Conservation (phyloP, 2,329 filamentous ascomycete genomes). For the Fonsecaea monophora region DNA sequence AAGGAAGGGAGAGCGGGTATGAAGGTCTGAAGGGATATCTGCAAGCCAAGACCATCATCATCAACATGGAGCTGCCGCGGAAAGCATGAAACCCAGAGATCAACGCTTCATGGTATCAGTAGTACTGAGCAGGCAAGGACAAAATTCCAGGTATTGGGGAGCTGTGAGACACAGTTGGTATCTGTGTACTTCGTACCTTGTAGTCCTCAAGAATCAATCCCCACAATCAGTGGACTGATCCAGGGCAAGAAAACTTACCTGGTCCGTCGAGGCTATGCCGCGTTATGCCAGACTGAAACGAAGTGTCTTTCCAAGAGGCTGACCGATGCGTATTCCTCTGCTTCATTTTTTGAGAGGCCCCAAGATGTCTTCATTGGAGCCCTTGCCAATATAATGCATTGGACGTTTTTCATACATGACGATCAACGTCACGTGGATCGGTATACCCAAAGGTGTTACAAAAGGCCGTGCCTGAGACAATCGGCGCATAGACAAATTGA, state of each 20-base stretch:
- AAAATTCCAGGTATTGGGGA: background rate
- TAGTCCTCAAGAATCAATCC: too few species aligned
- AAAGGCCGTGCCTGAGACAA: background rate
- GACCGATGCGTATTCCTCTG: background rate
- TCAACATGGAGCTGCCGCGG: conserved; percentile 34
- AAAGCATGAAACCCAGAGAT: conserved; percentile 1
- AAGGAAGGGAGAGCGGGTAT: conserved; percentile 60
- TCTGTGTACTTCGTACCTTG: too few species aligned
- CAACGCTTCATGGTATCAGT: background rate
- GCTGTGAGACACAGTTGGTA: background rate
- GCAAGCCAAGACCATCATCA: conserved; percentile 37
- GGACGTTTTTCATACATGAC: background rate
- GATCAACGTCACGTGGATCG: background rate
- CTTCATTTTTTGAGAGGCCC: background rate
- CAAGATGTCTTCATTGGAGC: background rate
- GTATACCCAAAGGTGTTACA: background rate
- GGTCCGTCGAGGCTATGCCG: too few species aligned
- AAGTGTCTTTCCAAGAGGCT: too few species aligned
- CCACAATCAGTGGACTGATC: too few species aligned
- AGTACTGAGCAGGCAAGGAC: background rate
- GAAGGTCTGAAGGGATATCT: conserved; percentile 36
- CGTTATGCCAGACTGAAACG: too few species aligned
- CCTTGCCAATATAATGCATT: background rate
- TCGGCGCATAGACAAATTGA: background rate
- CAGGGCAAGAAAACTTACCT: too few species aligned